Base-by-base conservation (phyloP, 2,329 filamentous ascomycete species). In the Cercospora zeina region DNA sequence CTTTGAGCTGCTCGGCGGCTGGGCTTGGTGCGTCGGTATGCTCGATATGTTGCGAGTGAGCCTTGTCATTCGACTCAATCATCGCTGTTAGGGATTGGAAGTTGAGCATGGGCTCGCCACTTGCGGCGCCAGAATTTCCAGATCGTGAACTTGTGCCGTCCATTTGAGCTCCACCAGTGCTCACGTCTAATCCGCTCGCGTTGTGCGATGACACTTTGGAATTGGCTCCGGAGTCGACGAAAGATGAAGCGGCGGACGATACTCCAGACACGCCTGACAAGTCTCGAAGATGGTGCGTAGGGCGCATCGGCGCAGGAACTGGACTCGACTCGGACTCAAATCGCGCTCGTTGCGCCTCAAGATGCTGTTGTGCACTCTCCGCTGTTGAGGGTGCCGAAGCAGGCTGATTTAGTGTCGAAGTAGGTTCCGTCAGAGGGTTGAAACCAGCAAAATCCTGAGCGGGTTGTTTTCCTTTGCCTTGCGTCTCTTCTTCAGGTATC, bases 241-340 rank as follows among this genome's bases (percentile, higher is more conserved):
- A 80, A 0, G 91, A 96, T 0, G 92, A 96, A 8, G 87, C 87
- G 0, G 89, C 85, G 0, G 92, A 96, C 0, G 93, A 96, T 1
- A 91, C 89, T 68, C 89, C 96, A 65, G 91, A 96, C 1, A 91
- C 89, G 68, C 89, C 96, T 66, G 91, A 96, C 76, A 95, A 87
- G 69, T 96, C 89, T 24, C 91, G 86, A 72, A 92, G 84, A 73
- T 93, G 85, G 42, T 85, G 76, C 54, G 70, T 39, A 24, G 70
- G 67, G 19, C 68, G 66, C 33, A 63, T 57, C 1, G 67, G 67
- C 37, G 68, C 69, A 37, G 69, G 66, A 27, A 70, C 68, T 36
- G 69, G 65, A 51, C 69, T 59, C 24, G 56, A 59, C 14, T 63
- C 58, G 68, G 70, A 62, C 13, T 76, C 77, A 6, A 79, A 76